These are phyloP conservation scores for Xylaria grammica DNA, from an alignment of 495 filamentous ascomycete genomes.

Conservation along the genomic window DNA sequence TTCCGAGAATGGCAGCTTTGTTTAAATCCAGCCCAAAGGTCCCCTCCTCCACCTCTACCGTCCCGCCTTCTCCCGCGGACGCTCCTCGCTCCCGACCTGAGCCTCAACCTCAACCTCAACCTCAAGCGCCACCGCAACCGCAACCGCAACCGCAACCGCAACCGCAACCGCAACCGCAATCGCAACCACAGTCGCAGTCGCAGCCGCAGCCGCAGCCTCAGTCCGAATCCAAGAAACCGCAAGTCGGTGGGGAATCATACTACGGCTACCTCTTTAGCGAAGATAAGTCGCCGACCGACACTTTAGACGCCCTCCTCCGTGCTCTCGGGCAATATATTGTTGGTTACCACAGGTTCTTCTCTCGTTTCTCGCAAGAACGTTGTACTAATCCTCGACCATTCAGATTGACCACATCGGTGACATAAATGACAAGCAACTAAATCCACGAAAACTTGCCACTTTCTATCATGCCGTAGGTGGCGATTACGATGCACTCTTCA, in stretches of 20 bases:
- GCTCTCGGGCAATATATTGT: slow-evolving; percentile 85
- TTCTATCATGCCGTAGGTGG: slow-evolving; percentile 92
- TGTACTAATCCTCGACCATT: background rate
- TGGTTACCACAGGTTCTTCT: slow-evolving; percentile 37
- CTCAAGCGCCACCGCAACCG: slow-evolving; percentile 14
- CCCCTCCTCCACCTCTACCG: slow-evolving; percentile 20
- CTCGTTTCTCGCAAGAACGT: slow-evolving; percentile 15
- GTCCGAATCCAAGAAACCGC: slow-evolving; percentile 13
- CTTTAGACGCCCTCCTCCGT: slow-evolving; percentile 77
- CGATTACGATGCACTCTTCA: slow-evolving; percentile 86
- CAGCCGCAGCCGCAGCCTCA: slow-evolving; percentile 21
- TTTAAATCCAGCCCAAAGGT: slow-evolving; percentile 23
- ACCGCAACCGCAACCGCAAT: slow-evolving; percentile 16
- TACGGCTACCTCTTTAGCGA: slow-evolving; percentile 86
- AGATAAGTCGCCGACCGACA: slow-evolving; percentile 76
- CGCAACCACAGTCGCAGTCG: slow-evolving; percentile 6
- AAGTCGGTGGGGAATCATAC: slow-evolving; percentile 48
- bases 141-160: slow-evolving; percentile 5
- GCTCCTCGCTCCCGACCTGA: slow-evolving; percentile 19
- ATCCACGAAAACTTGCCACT: slow-evolving; percentile 78
- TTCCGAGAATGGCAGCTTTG: slow-evolving; percentile 30
- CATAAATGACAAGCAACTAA: slow-evolving; percentile 67
- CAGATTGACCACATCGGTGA: slow-evolving; percentile 70
- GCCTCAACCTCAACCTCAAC: slow-evolving; percentile 9
- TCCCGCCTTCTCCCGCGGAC: slow-evolving; percentile 9